Conservation (phyloP, 495 filamentous ascomycete species). For the Pyrenopolyporus hunteri region DNA sequence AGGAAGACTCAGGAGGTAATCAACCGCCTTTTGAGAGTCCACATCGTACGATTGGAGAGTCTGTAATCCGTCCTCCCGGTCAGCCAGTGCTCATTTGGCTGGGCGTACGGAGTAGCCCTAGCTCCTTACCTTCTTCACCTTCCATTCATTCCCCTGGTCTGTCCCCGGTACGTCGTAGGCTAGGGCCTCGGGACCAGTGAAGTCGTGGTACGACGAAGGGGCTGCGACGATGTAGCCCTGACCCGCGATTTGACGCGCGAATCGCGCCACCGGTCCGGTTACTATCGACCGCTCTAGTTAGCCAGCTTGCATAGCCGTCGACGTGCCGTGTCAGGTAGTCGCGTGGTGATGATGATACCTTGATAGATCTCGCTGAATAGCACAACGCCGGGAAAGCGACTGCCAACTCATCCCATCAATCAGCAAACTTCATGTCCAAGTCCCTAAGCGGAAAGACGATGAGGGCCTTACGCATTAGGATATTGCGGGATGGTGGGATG, state of each 20-base stretch:
- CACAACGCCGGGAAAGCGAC: constrained; percentile 86
- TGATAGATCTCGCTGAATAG: constrained; percentile 97
- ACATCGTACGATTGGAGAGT: constrained; percentile 88
- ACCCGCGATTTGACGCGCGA: constrained; percentile 89
- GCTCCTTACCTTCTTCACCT: constrained; percentile 70
- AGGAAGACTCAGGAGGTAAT: constrained; percentile 71
- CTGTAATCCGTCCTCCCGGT: constrained; percentile 45
- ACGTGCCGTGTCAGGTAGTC: background rate
- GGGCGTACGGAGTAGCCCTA: background rate
- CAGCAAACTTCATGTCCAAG: constrained; percentile 28
- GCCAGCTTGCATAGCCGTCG: constrained; percentile 17
- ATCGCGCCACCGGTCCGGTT: constrained; percentile 88
- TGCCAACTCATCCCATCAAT: constrained; percentile 39
- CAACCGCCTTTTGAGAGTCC: constrained; percentile 76
- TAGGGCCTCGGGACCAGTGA: constrained; percentile 82
- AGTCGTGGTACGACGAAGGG: constrained; percentile 92
- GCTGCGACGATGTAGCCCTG: constrained; percentile 94
- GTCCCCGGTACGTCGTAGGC: constrained; percentile 89
- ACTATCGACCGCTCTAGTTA: constrained; percentile 57
- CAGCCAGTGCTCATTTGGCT: constrained; percentile 13
- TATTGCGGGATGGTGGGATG: constrained; percentile 85
- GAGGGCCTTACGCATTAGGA: constrained; percentile 68
- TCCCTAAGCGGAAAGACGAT: constrained; percentile 8
- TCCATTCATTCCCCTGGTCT: constrained; percentile 84
- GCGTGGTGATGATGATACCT: constrained; percentile 58